Evolutionary conservation across 352 stramenopile genomes (phyloP), one percentile per base, ranked within the genome.

Genomic region (Phytophthora pluvialis): DNA sequence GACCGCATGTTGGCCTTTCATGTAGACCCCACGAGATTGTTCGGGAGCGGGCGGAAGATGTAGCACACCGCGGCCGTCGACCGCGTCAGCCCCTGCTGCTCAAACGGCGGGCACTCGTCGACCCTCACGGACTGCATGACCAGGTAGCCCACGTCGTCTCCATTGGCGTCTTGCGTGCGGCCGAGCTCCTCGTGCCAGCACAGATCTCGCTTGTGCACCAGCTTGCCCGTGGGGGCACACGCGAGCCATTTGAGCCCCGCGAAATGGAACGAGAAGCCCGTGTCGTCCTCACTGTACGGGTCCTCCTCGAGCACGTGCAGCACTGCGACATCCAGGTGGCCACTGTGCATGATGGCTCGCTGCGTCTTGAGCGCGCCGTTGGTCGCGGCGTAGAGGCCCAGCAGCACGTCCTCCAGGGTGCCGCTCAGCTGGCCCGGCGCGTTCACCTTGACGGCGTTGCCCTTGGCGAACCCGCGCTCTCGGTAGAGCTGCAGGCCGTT

Each of bases 131-230:
- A 88, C 46, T 90, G 73, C 70, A 88, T 86, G 46, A 86, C 69
- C 4, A 87, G 60, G 31, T 82, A 91, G n/a, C 77, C 83, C 33
- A 91, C 57, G 21, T 89, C 72, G 7, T 87, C 53, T 12, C 78
- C 83, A 47, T 77, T 72, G 11, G 56, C 60, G 46, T 90, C 77
- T 32, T 61, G 59, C n/a, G 70, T 83, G 42, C 85, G 49, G 3
- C 80, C 80, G 46, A 86, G 80, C 46, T 87, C 70, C 33, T 91
- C 83, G 50, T 89, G 56, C 73, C 77, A 91, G 58, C 83, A 90
- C 40, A 88, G 40, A 44, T 90, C 83, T 44, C 81, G 72, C 59
- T 90, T 90, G 72, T 85, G 76, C 42, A 88, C 66, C 11, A 89
- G 63, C 47, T 85, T 91, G 44, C 78, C 70, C 12, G 53, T 70